phyloP scores from a whole-genome alignment of 129 eudicot genomes.

The sunflower (Helianthus annuus) region HanXRQr2.0-SUNRISE NC_035449.2:4088733-4089232 shows the following conservation, averaged over 20 bases:
- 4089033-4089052: background rate
- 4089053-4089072: no score
- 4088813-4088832: background rate
- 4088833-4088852: background rate
- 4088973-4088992: background rate
- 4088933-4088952: constrained; percentile 7
- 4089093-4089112: no score
- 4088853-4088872: background rate
- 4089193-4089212: no score
- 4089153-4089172: no score
- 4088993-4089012: background rate
- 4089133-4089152: no score
- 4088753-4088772: constrained; percentile 69
- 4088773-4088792: constrained; percentile 94
- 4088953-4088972: background rate
- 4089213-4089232: no score
- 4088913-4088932: background rate
- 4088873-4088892: background rate
- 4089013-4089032: background rate
- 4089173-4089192: no score
- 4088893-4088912: background rate
- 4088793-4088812: constrained; percentile 47
- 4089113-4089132: no score
- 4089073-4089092: no score
- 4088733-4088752: constrained; percentile 54